Evolutionary conservation across 2,329 filamentous ascomycete genomes (phyloP), one percentile per base, ranked within the genome.

Genomic region (Ascochyta clinopodiicola): DNA sequence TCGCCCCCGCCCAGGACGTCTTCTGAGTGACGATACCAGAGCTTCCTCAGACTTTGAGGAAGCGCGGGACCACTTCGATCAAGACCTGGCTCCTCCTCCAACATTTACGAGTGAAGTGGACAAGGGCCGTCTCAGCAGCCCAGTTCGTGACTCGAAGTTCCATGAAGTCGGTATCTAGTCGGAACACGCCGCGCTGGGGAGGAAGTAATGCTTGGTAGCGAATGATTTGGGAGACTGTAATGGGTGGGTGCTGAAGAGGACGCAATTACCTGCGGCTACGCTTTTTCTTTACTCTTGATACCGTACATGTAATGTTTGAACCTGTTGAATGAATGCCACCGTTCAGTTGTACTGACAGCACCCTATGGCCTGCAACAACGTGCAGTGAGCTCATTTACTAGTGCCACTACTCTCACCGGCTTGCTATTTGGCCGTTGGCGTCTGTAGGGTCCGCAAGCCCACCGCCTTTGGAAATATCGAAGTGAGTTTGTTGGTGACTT

Each of bases 21-120:
- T 64, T 19, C 48, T 51, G 9, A 72, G 61, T 32, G 62, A 62
- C 2, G 66, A 75, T n/a, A 72, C 75, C 39, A 76, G 71, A 25
- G 74, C 60, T 35, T 71, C 64, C 34, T 74, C 68, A 19, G 80
- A 83, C 38, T 81, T 82, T 49, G 82, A 85, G 52, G 83, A 85
- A 70, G 81, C 78, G 9, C 76, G 76, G 55, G 81, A 83, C 62
- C 69, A 71, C 38, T 81, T 82, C 54, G 81, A 84, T 58, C 78
- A 82, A 61, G 75, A 68, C 34, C 66, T 75, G 19, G 71, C 64
- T 22, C 77, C 78, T 34, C 74, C 76, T 15, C 76, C 77, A 34
- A 74, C 68, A 31, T 79, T 79, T 36, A 61, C 63, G 8, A 61
- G 63, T 25, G 62, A 66, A 8, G 52, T 59, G 3, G 70, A 70